These are phyloP conservation scores for Claviceps cyperi DNA, from an alignment of 2,329 filamentous ascomycete species.

Conservation along the genomic window DNA sequence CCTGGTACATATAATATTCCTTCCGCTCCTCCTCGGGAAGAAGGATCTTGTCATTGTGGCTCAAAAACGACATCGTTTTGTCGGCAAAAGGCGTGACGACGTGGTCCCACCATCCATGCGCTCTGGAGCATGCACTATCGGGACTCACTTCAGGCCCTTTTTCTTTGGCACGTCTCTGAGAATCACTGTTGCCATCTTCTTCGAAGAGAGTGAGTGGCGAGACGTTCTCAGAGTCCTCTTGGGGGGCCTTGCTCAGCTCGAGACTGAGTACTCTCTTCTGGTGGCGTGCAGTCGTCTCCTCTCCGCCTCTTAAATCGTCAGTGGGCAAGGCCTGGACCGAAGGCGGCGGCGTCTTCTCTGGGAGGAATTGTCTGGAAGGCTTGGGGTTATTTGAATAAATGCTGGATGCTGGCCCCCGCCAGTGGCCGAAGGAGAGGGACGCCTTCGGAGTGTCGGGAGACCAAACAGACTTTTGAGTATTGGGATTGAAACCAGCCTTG, in stretches of 20 bases:
- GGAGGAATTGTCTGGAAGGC: slow-evolving; percentile 13
- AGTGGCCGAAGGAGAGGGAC: slow-evolving; percentile 23
- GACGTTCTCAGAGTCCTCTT: slow-evolving; percentile 34
- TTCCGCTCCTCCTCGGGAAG: slow-evolving; percentile 18
- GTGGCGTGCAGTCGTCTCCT: slow-evolving; percentile 15
- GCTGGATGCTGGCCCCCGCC: slow-evolving; percentile 36
- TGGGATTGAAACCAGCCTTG: background rate
- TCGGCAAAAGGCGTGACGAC: slow-evolving; percentile 55
- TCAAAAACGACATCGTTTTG: slow-evolving; percentile 28
- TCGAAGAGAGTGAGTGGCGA: slow-evolving; percentile 57
- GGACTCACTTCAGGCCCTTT: slow-evolving; percentile 24
- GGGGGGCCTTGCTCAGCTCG: slow-evolving; percentile 14
- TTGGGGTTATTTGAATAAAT: slow-evolving; percentile 44
- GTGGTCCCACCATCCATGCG: slow-evolving; percentile 65
- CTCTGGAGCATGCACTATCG: slow-evolving; percentile 40
- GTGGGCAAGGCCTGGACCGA: slow-evolving; percentile 46
- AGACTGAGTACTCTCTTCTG: slow-evolving; percentile 22
- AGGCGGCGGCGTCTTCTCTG: slow-evolving; percentile 41
- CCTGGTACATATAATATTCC: slow-evolving; percentile 23
- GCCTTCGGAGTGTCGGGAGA: slow-evolving; percentile 46
- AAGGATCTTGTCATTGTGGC: slow-evolving; percentile 19
- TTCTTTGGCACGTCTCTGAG: slow-evolving; percentile 24
- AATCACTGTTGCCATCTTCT: slow-evolving; percentile 41
- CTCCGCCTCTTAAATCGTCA: slow-evolving; percentile 16
- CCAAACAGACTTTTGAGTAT: slow-evolving; percentile 34